A percentile compares a stretch with the other conserved stretches of the same genome.
Evolutionary conservation across 2,329 filamentous ascomycete genomes (phyloP).

Genomic region (Helminthosporium solani): DNA sequence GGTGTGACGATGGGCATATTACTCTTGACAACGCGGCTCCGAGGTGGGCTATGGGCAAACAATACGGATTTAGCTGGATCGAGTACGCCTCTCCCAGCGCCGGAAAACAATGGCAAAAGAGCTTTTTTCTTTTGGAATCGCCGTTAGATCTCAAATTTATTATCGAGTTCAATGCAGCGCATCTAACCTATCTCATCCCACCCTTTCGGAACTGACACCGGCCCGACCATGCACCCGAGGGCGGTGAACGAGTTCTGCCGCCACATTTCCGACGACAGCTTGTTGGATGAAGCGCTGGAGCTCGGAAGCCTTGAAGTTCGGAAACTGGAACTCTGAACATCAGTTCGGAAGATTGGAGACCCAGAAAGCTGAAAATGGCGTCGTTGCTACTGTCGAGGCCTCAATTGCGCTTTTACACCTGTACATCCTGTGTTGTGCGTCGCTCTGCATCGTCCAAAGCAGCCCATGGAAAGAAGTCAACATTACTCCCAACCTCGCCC

Average conservation of each 20-base stretch:
- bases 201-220: constrained; percentile 13
- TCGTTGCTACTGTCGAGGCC: constrained; percentile 20
- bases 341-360: too few relatives aligned
- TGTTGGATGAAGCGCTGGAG: too few relatives aligned
- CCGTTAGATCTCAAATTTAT: constrained; percentile 5
- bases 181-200: too few relatives aligned
- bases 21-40: too few relatives aligned
- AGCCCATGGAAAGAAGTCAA: constrained; percentile 11
- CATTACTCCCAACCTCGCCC: constrained; percentile 29
- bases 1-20: too few relatives aligned
- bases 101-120: constrained; percentile 1
- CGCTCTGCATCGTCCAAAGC: constrained; percentile 17
- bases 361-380: constrained; percentile 21
- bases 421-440: constrained; percentile 30
- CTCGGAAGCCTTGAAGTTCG: too few relatives aligned
- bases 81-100: too few relatives aligned
- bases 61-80: too few relatives aligned
- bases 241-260: constrained; percentile 19
- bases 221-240: constrained; percentile 7
- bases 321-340: too few relatives aligned
- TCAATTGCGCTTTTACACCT: constrained; percentile 28
- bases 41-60: too few relatives aligned
- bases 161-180: too few relatives aligned
- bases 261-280: constrained; percentile 9
- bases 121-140: neutral